These are phyloP conservation scores for Potentilla sterilis DNA, from an alignment of 306 rosid genomes.

Conservation along the genomic window DNA sequence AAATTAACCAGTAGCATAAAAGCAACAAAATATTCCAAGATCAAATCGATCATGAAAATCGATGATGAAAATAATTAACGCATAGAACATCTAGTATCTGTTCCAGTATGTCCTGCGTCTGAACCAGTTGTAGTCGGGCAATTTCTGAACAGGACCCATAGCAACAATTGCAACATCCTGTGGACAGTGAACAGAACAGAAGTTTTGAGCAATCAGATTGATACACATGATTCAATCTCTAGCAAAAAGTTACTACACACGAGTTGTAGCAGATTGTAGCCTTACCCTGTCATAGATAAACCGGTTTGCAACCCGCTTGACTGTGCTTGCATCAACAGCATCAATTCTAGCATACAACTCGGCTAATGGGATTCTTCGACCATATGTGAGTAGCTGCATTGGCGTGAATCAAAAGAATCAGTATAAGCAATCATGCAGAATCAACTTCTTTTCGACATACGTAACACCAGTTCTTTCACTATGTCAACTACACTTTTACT, in stretches of 20 bases:
- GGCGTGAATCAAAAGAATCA: not conserved
- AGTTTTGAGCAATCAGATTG: not conserved
- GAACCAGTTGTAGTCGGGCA: conserved; percentile 98
- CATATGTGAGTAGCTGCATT: conserved; percentile 76
- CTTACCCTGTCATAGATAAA: conserved; percentile 87
- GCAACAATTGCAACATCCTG: conserved; percentile 95
- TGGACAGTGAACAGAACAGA: conserved; percentile 7
- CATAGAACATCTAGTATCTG: conserved; percentile 61
- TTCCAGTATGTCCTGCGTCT: conserved; percentile 99
- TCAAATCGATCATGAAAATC: conserved; percentile 32
- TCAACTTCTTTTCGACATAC: not conserved
- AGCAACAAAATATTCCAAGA: conserved; percentile 32
- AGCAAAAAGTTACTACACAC: not conserved
- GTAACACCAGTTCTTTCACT: not conserved
- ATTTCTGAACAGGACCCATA: conserved; percentile 73
- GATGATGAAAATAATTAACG: conserved; percentile 23
- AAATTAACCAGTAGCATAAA: conserved; percentile 18
- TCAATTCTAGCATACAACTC: conserved; percentile 95
- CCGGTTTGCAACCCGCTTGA: conserved; percentile 90
- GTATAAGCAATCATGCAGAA: not conserved
- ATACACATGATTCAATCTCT: not conserved
- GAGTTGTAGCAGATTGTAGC: not conserved
- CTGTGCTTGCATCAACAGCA: conserved; percentile 82
- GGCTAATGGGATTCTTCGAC: conserved; percentile 89
- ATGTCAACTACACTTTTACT: not conserved